Evolutionary conservation across 768 basidiomycete genomes (phyloP), one percentile per base, ranked within the genome.

Genomic region (Lactarius pseudohatsudake): DNA sequence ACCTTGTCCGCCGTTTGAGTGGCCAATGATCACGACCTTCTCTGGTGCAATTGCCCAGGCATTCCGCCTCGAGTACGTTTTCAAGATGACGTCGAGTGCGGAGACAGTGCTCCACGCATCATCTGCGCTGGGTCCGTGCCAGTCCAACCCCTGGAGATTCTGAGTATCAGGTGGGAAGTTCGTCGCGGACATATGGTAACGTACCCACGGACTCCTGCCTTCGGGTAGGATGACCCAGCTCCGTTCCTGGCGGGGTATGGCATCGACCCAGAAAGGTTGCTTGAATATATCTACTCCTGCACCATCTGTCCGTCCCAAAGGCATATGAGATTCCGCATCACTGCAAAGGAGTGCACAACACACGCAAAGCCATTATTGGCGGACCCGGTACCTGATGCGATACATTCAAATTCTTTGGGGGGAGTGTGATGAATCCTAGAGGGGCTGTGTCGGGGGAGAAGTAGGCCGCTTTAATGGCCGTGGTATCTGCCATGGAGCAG

Each of bases 1-100:
- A 0, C 94, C 94, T 75, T 96, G 95, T 15, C 94, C 94, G 34
- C 94, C 94, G 74, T 97, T 97, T 3, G 94, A 96, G 74, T 97
- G 94, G 0, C 95, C 94, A 40, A 94, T 79, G n/a, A 94, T 72
- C n/a, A 89, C 77, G 9, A 86, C 84, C 34, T 79, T 79, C 34
- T 79, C 69, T 0, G 71, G 16, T 36, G 72, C 66, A 53, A 84
- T 79, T 20, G 65, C 69, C 80, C 83, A 84, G 18, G 72, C 45
- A 62, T 75, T 71, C 84, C 83, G 84, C 4, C 74, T 54, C 28
- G 71, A 59, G 18, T 74, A 74, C 4, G 63, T 61, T 8, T 76
- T 69, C 4, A 90, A 72, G 45, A 92, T 82, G 3, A 36, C 43
- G 3, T 75, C 73, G 41, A 95, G 77, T 2, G 88, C 85, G 32